Evolutionary conservation across 2,329 filamentous ascomycete species (phyloP).

Genomic region (Pseudophaeomoniella oleicola): DNA sequence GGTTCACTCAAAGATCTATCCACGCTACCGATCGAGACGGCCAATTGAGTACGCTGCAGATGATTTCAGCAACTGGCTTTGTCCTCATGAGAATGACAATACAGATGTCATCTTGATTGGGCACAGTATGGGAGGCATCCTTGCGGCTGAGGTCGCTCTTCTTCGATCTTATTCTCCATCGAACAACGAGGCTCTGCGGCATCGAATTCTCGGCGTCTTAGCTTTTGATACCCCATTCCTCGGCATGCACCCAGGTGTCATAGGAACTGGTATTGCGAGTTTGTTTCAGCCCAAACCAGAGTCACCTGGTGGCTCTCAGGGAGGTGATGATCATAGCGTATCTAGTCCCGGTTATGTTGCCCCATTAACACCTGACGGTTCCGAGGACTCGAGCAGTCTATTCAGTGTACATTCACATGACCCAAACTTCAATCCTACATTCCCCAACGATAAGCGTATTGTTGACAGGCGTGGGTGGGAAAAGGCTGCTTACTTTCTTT

Average conservation of each 20-base stretch:
- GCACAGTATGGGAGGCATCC: constrained; percentile 78
- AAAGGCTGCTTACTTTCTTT: constrained; percentile 58
- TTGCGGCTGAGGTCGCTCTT: constrained; percentile 66
- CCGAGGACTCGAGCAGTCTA: background rate
- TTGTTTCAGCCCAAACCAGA: constrained; percentile 43
- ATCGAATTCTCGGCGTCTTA: constrained; percentile 65
- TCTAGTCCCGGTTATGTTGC: background rate
- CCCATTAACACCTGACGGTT: constrained; percentile 2
- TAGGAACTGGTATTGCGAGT: constrained; percentile 67
- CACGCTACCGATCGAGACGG: constrained; percentile 26
- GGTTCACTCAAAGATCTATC: constrained; percentile 61
- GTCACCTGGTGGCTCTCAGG: constrained; percentile 9
- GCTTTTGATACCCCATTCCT: constrained; percentile 78
- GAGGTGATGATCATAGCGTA: constrained; percentile 3
- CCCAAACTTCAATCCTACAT: constrained; percentile 62
- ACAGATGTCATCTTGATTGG: constrained; percentile 75
- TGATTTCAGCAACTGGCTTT: constrained; percentile 69
- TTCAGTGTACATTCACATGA: constrained; percentile 8
- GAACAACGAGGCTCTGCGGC: constrained; percentile 35
- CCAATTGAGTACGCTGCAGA: constrained; percentile 53
- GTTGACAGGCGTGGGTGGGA: constrained; percentile 51
- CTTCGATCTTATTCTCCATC: constrained; percentile 27
- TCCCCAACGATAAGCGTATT: constrained; percentile 58
- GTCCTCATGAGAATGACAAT: constrained; percentile 55
- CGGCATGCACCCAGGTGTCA: constrained; percentile 76